Base-by-base conservation (phyloP, 345 rosid species). In the Eucalyptus cloeziana region DNA sequence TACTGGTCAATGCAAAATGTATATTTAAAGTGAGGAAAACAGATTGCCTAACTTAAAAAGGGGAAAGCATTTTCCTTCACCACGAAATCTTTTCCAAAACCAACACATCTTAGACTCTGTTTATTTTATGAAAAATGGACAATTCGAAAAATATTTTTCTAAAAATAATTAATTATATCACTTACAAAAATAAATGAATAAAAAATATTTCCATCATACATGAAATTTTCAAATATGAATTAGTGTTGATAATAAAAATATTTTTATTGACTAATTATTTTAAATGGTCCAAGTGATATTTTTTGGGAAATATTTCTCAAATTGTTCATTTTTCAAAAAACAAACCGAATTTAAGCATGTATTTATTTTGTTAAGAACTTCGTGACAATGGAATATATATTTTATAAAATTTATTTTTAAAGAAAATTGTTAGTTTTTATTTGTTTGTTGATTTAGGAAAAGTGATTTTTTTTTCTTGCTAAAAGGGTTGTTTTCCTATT, bases 101-200 rank as follows among this genome's bases (percentile, higher is more conserved):
- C 43, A 67, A 15, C 79, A 31, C 40, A 31, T 1, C 3, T 4
- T 4, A 10, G 71, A 5, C 25, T 9, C 25, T 22, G 0, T 33
- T 10, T 43, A 19, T 71, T 24, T 37, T 6, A 52, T 19, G 24
- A 10, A 19, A 52, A 52, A 7, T 52, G 0, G 24, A 3, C 0
- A 25, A 1, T 52, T 52, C 19, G 9, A 52, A 52, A 52, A 52
- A 0, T 52, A 7, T 52, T 19, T 52, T 52, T 52, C 0, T 3
- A 7, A 3, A 52, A 52, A 19, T 52, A 19, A 52, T 52, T 7
- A 10, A 52, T 52, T 52, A 1, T 0, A 52, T 52, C 0, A 1
- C 2, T 52, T 19, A 7, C 10, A 52, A 52, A 52, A 21, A 52
- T 21, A 52, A 52, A 52, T 52, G 5, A 52, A 52, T 0, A 3